Percentiles rank a stretch among this genome's conserved stretches.
Conservation (phyloP, 495 filamentous ascomycete genomes). For the Penicillium longicatenatum region DNA sequence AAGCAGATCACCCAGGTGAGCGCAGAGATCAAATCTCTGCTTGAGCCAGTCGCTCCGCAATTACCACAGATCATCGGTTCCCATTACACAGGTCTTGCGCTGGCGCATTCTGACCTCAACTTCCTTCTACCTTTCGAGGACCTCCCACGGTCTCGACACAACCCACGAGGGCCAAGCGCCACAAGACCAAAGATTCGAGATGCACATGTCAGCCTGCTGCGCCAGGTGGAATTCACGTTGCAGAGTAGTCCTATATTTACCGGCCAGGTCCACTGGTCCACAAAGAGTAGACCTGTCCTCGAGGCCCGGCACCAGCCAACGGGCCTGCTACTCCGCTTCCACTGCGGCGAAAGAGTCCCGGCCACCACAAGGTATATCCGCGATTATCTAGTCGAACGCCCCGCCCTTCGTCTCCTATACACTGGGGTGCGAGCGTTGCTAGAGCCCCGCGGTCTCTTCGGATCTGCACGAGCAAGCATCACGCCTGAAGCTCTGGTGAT, state of each 20-base stretch:
- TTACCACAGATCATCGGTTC: conserved; percentile 54
- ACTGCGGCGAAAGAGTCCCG: conserved; percentile 35
- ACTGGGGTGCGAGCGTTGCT: conserved; percentile 49
- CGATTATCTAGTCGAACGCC: conserved; percentile 50
- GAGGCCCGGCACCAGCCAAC: conserved; percentile 42
- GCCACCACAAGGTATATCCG: conserved; percentile 41
- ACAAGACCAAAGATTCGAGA: conserved; percentile 31
- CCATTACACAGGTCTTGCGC: conserved; percentile 51
- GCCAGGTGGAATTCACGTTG: conserved; percentile 24
- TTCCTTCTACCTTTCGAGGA: conserved; percentile 36
- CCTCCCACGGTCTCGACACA: conserved; percentile 17
- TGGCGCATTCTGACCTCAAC: conserved; percentile 55
- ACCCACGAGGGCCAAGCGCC: conserved; percentile 34
- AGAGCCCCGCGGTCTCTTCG: conserved; percentile 48
- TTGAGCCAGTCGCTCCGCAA: conserved; percentile 24
- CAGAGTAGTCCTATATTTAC: conserved; percentile 14
- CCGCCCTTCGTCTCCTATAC: conserved; percentile 52
- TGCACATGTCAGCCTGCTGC: conserved; percentile 24
- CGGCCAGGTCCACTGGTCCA: conserved; percentile 11
- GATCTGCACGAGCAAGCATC: conserved; percentile 44
- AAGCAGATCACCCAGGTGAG: conserved; percentile 28
- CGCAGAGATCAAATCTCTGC: conserved; percentile 24
- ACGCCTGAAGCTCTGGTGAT: conserved; percentile 54
- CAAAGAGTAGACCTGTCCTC: conserved; percentile 27
- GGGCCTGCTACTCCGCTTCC: conserved; percentile 52